Base-by-base conservation (phyloP, 2,329 filamentous ascomycete species). In the Aspergillus tamarii region DNA sequence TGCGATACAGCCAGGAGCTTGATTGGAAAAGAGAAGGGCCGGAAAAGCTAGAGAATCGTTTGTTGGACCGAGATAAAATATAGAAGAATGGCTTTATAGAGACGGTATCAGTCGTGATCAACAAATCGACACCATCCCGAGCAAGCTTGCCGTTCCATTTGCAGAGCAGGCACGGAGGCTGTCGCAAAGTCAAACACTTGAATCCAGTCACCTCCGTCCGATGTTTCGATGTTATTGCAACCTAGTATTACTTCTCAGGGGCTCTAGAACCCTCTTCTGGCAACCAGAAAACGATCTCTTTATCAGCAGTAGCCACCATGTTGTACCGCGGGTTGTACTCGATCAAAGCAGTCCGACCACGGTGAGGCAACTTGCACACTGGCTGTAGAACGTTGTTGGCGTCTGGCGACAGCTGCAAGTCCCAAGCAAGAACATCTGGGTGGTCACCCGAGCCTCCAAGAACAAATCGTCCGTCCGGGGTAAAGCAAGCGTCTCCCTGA, bases 251-350 rank as follows among this genome's bases (percentile, higher is more conserved):
- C 67, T 78, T 76, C 43, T 79, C 76, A 2, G 74, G 64, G 8
- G 70, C 58, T 63, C 72, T 75, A n/a, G 72, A 66, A 45, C 65
- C 64, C 50, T 88, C 86, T 74, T 93, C 90, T 1, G 91, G 91
- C 41, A 92, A 77, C 91, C 91, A 94, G 70, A 94, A 92, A 23
- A 92, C 80, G 64, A 93, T 82, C 60, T 97, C 93, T 73, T 90
- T 90, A 71, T 98, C 94, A 4, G 93, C 95, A 52, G 90, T 95
- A 10, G 93, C 94, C 69, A 98, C 86, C 82, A 97, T 89, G 78
- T 98, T 97, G 78, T 91, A 95, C 57, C 94, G 86, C 30, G 94
- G 95, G 75, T 97, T 98, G 76, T 93, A 95, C 26, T 91, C 92
- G 48, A 97, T 84, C 14, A 96, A 85, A 0, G 91, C 91, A 58